Base-by-base conservation (phyloP, 352 stramenopile species). In the Ophiocytium majus region DNA sequence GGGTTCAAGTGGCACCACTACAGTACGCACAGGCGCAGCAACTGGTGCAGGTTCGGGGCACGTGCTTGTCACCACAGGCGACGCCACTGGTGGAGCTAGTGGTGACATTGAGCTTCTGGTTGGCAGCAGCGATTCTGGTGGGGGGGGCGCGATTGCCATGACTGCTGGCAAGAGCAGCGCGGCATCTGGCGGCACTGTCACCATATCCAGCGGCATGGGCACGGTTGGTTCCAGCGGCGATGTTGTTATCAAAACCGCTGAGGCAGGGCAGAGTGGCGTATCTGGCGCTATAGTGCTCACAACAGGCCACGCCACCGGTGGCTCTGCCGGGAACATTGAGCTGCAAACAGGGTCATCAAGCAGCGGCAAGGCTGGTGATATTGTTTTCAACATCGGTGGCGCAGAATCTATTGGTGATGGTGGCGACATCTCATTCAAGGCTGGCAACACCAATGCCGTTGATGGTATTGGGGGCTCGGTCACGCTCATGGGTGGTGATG, bases 1-100 rank as follows among this genome's bases (percentile, higher is more conserved):
- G 50, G 94, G 93, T 9, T 86, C 90, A 34, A 96, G 92, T 88
- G 94, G 95, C 32, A 91, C 88, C 9, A 90, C 97, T 10, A 82
- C 85, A 28, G 86, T 95, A 49, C 87, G 82, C 0, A 94, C 94
- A 64, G 94, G 94, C 5, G 90, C 89, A n/a, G 86, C 79, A 19
- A 80, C 81, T 43, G 75, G 66, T 10, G 78, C 76, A 17, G 84
- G 75, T 28, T 88, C 85, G n/a, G 90, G 90, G 23, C 43, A 81
- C 0, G 92, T 96, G 63, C 83, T 79, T 5, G 63, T 97, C 5
- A 88, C 80, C 0, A 95, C 93, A n/a, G 94, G 94, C n/a, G 79
- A 81, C 31, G 92, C 93, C 19, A 81, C 76, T 23, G 91, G 89
- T 36, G 92, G 92, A 0, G 90, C 90, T 33, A 93, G 93, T 36